Percentiles rank a stretch among this genome's conserved stretches.
Evolutionary conservation across 2,329 filamentous ascomycete genomes (phyloP).

Genomic region (Aspergillus pseudoterreus): DNA sequence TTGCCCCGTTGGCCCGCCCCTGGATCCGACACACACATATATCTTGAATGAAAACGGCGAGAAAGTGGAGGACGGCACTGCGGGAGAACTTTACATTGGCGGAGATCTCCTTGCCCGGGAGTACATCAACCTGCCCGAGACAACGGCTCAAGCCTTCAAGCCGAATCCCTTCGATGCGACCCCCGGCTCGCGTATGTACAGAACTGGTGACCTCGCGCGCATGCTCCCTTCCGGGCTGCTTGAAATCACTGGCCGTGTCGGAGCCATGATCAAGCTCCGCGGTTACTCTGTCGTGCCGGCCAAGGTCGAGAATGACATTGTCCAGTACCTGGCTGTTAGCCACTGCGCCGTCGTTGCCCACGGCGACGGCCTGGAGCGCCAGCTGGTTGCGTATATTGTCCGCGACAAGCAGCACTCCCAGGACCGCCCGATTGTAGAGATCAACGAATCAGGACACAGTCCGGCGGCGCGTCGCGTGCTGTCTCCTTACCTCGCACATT

Average conservation of each 20-base stretch:
- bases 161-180: constrained; percentile 60
- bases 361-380: constrained; percentile 70
- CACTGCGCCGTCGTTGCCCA: constrained; percentile 70
- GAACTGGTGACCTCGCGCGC: constrained; percentile 68
- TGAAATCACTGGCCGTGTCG: constrained; percentile 72
- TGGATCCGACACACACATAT: constrained; percentile 67
- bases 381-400: constrained; percentile 74
- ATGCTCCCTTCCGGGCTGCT: constrained; percentile 64
- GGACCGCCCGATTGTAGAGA: constrained; percentile 59
- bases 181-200: constrained; percentile 66
- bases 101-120: constrained; percentile 70
- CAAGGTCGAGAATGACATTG: constrained; percentile 70
- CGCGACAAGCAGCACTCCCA: constrained; percentile 56
- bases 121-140: constrained; percentile 76
- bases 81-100: constrained; percentile 72
- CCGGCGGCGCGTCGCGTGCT: constrained; percentile 64
- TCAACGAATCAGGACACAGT: constrained; percentile 69
- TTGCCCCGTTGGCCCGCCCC: constrained; percentile 69
- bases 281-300: constrained; percentile 75
- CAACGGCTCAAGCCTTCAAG: constrained; percentile 68
- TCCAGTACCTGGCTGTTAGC: constrained; percentile 65
- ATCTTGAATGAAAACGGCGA: constrained; percentile 68
- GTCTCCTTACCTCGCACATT: constrained; percentile 66
- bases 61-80: constrained; percentile 58
- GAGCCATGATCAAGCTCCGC: constrained; percentile 76